These are phyloP conservation scores for Chrysochromulina tobinii DNA, from an alignment of 78 protist species.

Conservation along the genomic window DNA sequence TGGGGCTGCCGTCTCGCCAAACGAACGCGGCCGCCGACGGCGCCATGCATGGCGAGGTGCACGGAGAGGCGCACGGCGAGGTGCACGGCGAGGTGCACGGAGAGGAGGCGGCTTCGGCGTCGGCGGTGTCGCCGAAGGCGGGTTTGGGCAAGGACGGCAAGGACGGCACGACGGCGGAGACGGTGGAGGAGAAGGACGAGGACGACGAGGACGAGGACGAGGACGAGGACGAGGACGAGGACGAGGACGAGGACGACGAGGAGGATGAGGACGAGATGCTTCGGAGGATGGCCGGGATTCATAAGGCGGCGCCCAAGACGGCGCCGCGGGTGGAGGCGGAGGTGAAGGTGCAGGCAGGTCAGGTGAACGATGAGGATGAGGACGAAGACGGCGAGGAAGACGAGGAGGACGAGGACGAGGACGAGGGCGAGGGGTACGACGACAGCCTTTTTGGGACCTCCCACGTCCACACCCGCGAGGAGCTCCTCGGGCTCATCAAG, in stretches of 20 bases:
- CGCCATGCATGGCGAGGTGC: too few species aligned
- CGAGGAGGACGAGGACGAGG: background rate
- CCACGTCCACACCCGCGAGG: background rate
- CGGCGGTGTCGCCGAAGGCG: background rate
- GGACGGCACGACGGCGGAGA: background rate
- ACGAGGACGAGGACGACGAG: background rate
- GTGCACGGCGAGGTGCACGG: background rate
- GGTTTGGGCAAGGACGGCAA: background rate
- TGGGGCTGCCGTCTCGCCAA: too few species aligned
- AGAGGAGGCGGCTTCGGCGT: background rate
- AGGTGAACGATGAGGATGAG: background rate
- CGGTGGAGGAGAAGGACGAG: background rate
- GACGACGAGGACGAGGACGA: background rate
- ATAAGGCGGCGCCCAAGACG: background rate
- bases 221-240: background rate
- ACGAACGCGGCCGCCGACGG: too few species aligned
- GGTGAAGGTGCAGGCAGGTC: conserved; percentile 11
- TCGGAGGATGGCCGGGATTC: background rate
- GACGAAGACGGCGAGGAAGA: conserved; percentile 6
- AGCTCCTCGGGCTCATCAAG: background rate
- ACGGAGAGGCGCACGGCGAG: too few species aligned
- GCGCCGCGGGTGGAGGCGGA: background rate
- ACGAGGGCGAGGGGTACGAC: background rate
- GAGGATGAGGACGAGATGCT: background rate
- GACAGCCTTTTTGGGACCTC: background rate